Evolutionary conservation across 352 stramenopile genomes (phyloP).

Genomic region (Pythium vanterpoolii): DNA sequence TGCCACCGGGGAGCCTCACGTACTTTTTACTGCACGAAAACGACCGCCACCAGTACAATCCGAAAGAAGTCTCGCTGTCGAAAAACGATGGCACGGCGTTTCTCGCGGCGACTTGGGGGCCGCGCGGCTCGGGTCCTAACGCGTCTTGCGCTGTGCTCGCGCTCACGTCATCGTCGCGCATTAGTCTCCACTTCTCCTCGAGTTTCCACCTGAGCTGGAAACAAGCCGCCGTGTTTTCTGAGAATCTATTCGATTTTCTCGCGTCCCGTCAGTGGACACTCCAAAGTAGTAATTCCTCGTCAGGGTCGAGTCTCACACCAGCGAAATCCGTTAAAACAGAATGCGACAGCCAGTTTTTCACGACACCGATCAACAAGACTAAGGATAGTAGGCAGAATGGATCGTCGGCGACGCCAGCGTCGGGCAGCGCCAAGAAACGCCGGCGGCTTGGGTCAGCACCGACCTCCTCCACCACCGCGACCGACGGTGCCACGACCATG

Average conservation of each 20-base stretch:
- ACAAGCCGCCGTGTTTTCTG: conserved; percentile 64
- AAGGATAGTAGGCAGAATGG: conserved; percentile 19
- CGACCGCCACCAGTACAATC: conserved; percentile 74
- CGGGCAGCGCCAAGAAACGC: conserved; percentile 20
- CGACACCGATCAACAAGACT: conserved; percentile 3
- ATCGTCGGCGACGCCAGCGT: conserved; percentile 12
- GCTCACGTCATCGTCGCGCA: conserved; percentile 50
- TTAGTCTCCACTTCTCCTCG: conserved; percentile 73
- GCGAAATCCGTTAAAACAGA: neutral
- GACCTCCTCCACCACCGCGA: neutral
- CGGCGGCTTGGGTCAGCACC: conserved; percentile 6
- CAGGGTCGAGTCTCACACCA: conserved; percentile 3
- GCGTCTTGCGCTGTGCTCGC: conserved; percentile 63
- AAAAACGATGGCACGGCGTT: conserved; percentile 69
- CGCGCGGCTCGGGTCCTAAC: conserved; percentile 68
- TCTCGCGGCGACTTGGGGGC: conserved; percentile 60
- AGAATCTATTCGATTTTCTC: conserved; percentile 63
- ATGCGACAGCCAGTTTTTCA: neutral
- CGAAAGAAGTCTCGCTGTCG: conserved; percentile 77
- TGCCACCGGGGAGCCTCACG: conserved; percentile 32
- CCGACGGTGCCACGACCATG: conserved; percentile 12
- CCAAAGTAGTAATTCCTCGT: conserved; percentile 1
- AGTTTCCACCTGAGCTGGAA: conserved; percentile 82
- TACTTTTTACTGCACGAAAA: conserved; percentile 67
- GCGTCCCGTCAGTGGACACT: conserved; percentile 37